These are phyloP conservation scores for Mycena venus DNA, from an alignment of 768 basidiomycete genomes.

Conservation along the genomic window DNA sequence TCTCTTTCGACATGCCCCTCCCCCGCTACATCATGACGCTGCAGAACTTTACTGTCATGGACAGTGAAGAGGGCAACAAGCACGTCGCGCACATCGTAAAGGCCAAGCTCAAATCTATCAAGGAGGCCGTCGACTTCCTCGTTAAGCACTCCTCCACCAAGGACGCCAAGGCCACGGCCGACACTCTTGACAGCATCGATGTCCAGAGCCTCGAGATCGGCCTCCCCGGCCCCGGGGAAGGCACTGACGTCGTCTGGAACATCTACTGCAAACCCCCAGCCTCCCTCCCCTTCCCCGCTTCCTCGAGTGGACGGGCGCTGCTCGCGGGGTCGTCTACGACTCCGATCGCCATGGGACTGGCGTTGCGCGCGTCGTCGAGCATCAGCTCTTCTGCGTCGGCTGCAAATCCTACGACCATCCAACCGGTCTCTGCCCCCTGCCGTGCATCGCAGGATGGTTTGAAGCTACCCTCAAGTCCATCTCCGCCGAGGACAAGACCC, in stretches of 20 bases:
- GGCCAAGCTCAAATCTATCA: neutral
- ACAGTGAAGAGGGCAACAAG: neutral
- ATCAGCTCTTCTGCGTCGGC: slow-evolving; percentile 10
- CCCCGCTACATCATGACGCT: slow-evolving; percentile 13
- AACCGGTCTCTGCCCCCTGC: slow-evolving; percentile 2
- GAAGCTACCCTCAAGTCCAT: neutral
- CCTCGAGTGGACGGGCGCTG: neutral
- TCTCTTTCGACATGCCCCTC: neutral
- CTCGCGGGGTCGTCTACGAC: neutral
- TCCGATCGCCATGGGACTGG: neutral
- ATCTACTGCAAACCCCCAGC: neutral
- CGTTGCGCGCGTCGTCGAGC: neutral
- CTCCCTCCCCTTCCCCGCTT: neutral
- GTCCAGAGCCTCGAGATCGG: slow-evolving; percentile 1
- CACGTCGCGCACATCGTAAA: neutral
- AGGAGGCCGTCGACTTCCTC: neutral
- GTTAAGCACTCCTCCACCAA: neutral
- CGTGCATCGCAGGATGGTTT: slow-evolving; percentile 13
- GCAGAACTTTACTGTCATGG: neutral
- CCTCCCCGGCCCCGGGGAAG: neutral
- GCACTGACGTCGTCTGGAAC: neutral
- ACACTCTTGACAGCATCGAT: neutral
- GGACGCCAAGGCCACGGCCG: neutral
- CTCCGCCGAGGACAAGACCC: neutral
- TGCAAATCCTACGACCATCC: slow-evolving; percentile 19